These are phyloP conservation scores for Heritiera littoralis DNA, from an alignment of 345 rosid genomes.

Conservation along the genomic window DNA sequence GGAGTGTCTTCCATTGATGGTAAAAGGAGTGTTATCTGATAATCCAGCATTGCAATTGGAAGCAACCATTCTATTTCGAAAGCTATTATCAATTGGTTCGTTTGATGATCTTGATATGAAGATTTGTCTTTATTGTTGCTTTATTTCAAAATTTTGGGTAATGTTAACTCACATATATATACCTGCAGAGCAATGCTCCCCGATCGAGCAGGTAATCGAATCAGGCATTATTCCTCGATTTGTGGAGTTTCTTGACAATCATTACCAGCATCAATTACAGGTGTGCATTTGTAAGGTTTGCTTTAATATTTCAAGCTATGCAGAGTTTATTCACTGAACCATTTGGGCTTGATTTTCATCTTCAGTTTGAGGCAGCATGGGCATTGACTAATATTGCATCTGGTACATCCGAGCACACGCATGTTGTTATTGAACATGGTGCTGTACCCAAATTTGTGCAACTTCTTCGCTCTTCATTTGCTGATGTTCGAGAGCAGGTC, in stretches of 20 bases:
- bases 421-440: slow-evolving; percentile 65
- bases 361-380: slow-evolving; percentile 87
- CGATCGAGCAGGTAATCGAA: slow-evolving; percentile 64
- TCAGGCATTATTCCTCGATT: slow-evolving; percentile 77
- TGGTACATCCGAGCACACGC: slow-evolving; percentile 78
- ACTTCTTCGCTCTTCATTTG: slow-evolving; percentile 62
- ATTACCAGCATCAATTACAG: slow-evolving; percentile 77
- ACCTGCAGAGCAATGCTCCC: slow-evolving; percentile 63
- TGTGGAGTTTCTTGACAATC: slow-evolving; percentile 68
- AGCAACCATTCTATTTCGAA: slow-evolving; percentile 70
- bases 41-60: slow-evolving; percentile 56
- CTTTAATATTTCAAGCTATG: background rate
- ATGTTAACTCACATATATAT: background rate
- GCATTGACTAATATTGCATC: slow-evolving; percentile 83
- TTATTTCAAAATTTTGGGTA: background rate
- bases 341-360: background rate
- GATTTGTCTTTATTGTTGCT: background rate
- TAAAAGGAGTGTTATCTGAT: slow-evolving; percentile 60
- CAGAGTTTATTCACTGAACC: background rate
- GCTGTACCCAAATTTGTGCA: slow-evolving; percentile 67
- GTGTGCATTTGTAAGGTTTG: slow-evolving; percentile 25
- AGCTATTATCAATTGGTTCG: slow-evolving; percentile 65
- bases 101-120: slow-evolving; percentile 10
- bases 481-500: slow-evolving; percentile 85
- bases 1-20: slow-evolving; percentile 61